Evolutionary conservation across 495 filamentous ascomycete genomes (phyloP).

Genomic region (Evernia prunastri): DNA sequence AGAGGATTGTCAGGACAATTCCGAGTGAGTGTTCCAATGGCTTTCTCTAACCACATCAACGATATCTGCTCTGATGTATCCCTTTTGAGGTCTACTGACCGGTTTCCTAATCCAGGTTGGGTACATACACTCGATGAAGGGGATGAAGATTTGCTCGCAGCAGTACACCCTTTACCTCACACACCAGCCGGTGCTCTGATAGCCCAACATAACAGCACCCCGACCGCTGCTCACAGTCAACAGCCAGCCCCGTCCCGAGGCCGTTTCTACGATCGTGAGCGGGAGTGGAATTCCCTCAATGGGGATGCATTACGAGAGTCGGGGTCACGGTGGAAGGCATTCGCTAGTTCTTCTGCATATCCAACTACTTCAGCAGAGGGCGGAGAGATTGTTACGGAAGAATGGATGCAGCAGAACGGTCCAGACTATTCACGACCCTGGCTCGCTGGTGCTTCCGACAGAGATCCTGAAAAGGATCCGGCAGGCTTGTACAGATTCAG

Average conservation of each 20-base stretch:
- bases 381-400: conserved; percentile 49
- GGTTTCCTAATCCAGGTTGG: conserved; percentile 38
- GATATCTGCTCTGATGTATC: no score
- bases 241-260: conserved; percentile 23
- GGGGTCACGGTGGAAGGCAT: conserved; percentile 56
- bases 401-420: conserved; percentile 54
- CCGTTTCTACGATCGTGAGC: conserved; percentile 27
- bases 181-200: conserved; percentile 46
- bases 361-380: conserved; percentile 38
- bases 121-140: conserved; percentile 46
- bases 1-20: conserved; percentile 33
- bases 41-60: not conserved
- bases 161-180: conserved; percentile 36
- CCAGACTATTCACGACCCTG: conserved; percentile 53
- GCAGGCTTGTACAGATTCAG: conserved; percentile 33
- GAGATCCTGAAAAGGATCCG: conserved; percentile 44
- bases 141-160: conserved; percentile 33
- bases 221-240: conserved; percentile 33
- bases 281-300: conserved; percentile 21
- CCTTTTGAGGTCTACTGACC: not conserved
- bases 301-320: conserved; percentile 27
- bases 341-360: conserved; percentile 50
- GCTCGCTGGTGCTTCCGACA: conserved; percentile 40
- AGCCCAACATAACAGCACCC: conserved; percentile 55
- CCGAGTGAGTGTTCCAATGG: conserved; percentile 27